Percentiles rank a stretch among this genome's conserved stretches.
Conservation (phyloP, 495 filamentous ascomycete species). For the Daldinia bambusicola region DNA sequence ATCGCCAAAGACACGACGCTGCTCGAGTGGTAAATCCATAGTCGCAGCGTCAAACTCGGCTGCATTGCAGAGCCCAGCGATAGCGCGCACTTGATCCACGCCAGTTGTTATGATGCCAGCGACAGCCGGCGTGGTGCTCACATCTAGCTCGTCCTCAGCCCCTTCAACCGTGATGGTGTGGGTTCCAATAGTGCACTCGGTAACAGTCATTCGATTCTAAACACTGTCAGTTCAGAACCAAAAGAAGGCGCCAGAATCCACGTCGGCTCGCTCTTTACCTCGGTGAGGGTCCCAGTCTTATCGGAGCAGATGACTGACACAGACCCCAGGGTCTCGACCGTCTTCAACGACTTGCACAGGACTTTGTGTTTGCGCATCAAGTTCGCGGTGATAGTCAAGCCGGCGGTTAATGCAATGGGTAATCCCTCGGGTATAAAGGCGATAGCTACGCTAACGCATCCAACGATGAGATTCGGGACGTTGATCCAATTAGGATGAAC, state of each 20-base stretch:
- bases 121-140: conserved; percentile 41
- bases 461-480: conserved; percentile 72
- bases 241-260: not conserved
- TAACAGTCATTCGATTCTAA: conserved; percentile 70
- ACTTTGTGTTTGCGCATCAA: conserved; percentile 72
- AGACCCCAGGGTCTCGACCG: conserved; percentile 74
- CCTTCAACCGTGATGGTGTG: conserved; percentile 53
- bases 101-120: conserved; percentile 51
- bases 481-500: conserved; percentile 72
- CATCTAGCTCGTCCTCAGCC: conserved; percentile 54
- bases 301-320: conserved; percentile 76
- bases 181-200: conserved; percentile 61
- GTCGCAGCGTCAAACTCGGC: conserved; percentile 73
- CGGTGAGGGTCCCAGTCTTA: conserved; percentile 75
- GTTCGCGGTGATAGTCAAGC: conserved; percentile 65
- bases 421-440: conserved; percentile 80
- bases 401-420: conserved; percentile 72
- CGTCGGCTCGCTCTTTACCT: conserved; percentile 49
- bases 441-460: conserved; percentile 73
- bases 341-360: conserved; percentile 72
- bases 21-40: conserved; percentile 59
- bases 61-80: conserved; percentile 74
- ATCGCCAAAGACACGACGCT: conserved; percentile 73
- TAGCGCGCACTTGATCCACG: conserved; percentile 59
- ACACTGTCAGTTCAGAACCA: conserved; percentile 8